Conservation (phyloP, 129 eudicot species). For the Escallonia rubra region DNA sequence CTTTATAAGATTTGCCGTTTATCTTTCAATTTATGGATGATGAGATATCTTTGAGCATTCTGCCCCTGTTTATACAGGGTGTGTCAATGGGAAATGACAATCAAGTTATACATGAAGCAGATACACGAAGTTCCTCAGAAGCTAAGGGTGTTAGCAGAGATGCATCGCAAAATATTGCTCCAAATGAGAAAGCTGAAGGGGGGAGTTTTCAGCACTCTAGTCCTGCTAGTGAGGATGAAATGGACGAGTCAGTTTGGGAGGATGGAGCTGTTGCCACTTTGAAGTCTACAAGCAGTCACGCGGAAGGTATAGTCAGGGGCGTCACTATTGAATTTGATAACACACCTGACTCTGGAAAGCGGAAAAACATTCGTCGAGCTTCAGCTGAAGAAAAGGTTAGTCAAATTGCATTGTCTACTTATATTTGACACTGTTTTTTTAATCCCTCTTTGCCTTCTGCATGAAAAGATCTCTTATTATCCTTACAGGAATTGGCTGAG, state of each 20-base stretch:
- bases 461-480: constrained; percentile 2
- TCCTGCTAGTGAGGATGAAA: constrained; percentile 30
- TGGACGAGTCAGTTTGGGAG: constrained; percentile 73
- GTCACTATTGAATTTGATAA: constrained; percentile 73
- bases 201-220: constrained; percentile 22
- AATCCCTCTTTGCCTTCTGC: background rate
- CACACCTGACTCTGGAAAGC: constrained; percentile 46
- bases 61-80: constrained; percentile 11
- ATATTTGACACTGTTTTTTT: background rate
- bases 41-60: background rate
- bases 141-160: constrained; percentile 21
- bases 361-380: constrained; percentile 65
- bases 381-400: constrained; percentile 89
- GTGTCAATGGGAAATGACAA: constrained; percentile 19
- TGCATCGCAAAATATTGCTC: constrained; percentile 5
- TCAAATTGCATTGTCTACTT: background rate
- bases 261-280: constrained; percentile 52
- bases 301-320: constrained; percentile 24
- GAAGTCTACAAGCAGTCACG: constrained; percentile 14
- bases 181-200: constrained; percentile 21
- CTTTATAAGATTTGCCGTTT: background rate
- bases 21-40: background rate
- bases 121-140: constrained; percentile 4
- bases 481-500: constrained; percentile 68
- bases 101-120: background rate